Evolutionary conservation across 2,329 filamentous ascomycete genomes (phyloP).

Genomic region (Scortechinia acanthostroma): DNA sequence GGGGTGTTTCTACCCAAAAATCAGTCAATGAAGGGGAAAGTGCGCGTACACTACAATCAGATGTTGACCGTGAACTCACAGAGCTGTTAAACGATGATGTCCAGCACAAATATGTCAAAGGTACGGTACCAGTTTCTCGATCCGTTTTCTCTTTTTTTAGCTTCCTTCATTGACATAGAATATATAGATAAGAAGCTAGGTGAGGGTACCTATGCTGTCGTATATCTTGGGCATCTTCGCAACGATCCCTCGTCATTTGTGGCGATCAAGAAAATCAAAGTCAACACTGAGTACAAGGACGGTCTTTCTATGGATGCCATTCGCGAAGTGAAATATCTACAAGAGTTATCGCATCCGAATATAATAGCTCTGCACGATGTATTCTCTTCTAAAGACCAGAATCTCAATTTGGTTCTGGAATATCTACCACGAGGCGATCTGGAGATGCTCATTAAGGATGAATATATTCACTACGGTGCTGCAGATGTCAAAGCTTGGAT

Average conservation of each 20-base stretch:
- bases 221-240: constrained; percentile 61
- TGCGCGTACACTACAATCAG: no score
- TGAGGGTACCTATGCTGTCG: constrained; percentile 69
- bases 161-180: neutral
- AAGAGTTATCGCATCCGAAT: constrained; percentile 67
- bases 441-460: constrained; percentile 63
- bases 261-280: constrained; percentile 60
- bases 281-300: constrained; percentile 54
- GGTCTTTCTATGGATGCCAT: constrained; percentile 67
- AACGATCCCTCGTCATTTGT: constrained; percentile 48
- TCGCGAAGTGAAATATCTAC: constrained; percentile 67
- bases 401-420: constrained; percentile 67
- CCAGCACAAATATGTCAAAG: constrained; percentile 61
- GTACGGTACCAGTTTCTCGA: constrained; percentile 28
- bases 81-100: constrained; percentile 48
- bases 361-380: constrained; percentile 66
- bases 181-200: constrained; percentile 58
- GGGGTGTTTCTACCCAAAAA: no score
- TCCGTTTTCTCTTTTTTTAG: constrained; percentile 4
- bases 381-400: constrained; percentile 68
- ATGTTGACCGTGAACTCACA: constrained; percentile 17
- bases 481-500: constrained; percentile 72
- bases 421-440: constrained; percentile 63
- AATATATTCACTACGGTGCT: constrained; percentile 48
- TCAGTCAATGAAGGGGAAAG: no score